phyloP scores from a whole-genome alignment of 2,329 filamentous ascomycete species.

The Neopestalotiopsis clavispora region DNA sequence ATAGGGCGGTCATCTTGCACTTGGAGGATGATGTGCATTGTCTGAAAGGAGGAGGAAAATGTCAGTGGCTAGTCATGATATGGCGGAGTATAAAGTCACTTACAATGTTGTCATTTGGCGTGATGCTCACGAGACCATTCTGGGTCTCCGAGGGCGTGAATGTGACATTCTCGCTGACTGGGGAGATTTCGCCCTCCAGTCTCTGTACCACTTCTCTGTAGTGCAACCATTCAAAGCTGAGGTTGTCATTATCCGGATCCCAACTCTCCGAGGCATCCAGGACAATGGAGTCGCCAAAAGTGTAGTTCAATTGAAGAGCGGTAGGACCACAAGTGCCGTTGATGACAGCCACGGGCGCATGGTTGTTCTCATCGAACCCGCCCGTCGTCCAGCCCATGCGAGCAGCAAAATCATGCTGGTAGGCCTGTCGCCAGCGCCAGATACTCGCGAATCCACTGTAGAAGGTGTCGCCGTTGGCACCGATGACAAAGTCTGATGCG shows the following conservation, averaged over 20 bases:
- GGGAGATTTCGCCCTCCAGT: neutral
- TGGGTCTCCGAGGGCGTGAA: neutral
- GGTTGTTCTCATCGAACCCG: slow-evolving; percentile 21
- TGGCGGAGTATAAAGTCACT: neutral
- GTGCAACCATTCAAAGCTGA: slow-evolving; percentile 11
- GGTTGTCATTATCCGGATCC: slow-evolving; percentile 11
- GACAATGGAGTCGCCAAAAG: neutral
- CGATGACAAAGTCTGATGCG: neutral
- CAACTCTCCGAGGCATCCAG: slow-evolving; percentile 8
- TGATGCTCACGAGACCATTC: neutral
- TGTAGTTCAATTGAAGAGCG: neutral
- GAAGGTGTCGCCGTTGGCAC: neutral
- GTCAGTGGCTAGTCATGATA: neutral
- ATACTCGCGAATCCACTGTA: slow-evolving; percentile 31
- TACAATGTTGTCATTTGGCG: neutral
- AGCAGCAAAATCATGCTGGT: slow-evolving; percentile 38
- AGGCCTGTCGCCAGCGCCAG: slow-evolving; percentile 39
- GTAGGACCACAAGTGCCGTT: slow-evolving; percentile 1
- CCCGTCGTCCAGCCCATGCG: slow-evolving; percentile 36
- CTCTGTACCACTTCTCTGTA: slow-evolving; percentile 3
- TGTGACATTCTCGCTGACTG: neutral
- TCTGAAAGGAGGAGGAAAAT: neutral
- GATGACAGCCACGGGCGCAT: slow-evolving; percentile 14
- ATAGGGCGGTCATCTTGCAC: slow-evolving; percentile 3
- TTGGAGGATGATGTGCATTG: slow-evolving; percentile 5